Conservation (phyloP, 2,329 filamentous ascomycete species). For the Sporothrix inflata region DNA sequence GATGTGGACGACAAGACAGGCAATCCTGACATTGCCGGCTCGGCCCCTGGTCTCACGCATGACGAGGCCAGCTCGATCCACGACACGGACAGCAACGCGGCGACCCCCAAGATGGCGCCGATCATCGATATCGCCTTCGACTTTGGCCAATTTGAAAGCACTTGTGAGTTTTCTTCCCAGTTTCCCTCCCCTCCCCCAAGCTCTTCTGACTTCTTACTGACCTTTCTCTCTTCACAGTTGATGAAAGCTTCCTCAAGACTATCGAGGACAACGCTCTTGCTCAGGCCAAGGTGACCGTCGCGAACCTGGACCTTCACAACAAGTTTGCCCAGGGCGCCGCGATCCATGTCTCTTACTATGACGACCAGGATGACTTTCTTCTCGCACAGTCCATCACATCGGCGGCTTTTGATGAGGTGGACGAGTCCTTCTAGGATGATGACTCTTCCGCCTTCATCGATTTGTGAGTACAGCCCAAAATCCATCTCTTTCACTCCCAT, state of each 20-base stretch:
- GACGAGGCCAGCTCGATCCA: no score
- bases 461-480: not conserved
- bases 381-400: not conserved
- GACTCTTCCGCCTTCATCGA: slow-evolving; percentile 23
- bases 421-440: slow-evolving; percentile 22
- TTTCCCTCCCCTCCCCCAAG: not conserved
- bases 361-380: not conserved
- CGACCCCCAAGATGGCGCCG: not conserved
- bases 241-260: not conserved
- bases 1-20: not conserved
- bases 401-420: not conserved
- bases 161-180: not conserved
- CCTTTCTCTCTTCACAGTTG: not conserved
- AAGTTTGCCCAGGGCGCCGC: not conserved
- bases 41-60: no score
- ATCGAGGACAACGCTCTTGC: not conserved
- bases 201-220: not conserved
- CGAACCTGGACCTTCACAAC: not conserved
- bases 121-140: not conserved
- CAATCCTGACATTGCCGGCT: not conserved
- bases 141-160: not conserved
- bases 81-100: not conserved
- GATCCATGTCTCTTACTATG: not conserved
- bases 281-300: not conserved
- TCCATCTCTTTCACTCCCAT: not conserved